Evolutionary conservation across 2,329 filamentous ascomycete species (phyloP).

Genomic region (Knufia fluminis): DNA sequence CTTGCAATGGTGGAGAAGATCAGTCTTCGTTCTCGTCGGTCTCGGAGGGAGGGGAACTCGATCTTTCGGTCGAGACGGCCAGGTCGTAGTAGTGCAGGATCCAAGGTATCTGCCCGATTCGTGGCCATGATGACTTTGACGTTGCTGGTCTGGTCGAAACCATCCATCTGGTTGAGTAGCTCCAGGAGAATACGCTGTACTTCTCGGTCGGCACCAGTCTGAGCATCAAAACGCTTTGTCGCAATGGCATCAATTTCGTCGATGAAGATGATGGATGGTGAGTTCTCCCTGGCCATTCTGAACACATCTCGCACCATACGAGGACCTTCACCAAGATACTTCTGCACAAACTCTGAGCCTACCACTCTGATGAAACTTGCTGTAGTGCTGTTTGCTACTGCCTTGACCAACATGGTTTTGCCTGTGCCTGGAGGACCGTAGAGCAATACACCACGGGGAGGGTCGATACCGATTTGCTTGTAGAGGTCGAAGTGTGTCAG

Average conservation of each 20-base stretch:
- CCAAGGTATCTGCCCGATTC: slow-evolving; percentile 93
- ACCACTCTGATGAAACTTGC: slow-evolving; percentile 98
- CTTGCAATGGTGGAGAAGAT: slow-evolving; percentile 96
- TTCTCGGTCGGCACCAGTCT: slow-evolving; percentile 94
- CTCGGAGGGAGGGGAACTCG: slow-evolving; percentile 90
- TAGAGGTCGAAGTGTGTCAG: slow-evolving; percentile 97
- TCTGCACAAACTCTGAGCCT: slow-evolving; percentile 96
- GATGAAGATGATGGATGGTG: slow-evolving; percentile 97
- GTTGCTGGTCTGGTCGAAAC: slow-evolving; percentile 97
- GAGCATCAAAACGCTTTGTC: slow-evolving; percentile 97
- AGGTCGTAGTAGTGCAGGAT: slow-evolving; percentile 86
- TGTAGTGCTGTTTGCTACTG: slow-evolving; percentile 94
- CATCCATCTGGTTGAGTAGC: slow-evolving; percentile 98
- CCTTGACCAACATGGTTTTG: slow-evolving; percentile 97
- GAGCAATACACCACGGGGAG: slow-evolving; percentile 86
- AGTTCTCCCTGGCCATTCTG: slow-evolving; percentile 97
- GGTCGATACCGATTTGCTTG: slow-evolving; percentile 98
- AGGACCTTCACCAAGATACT: slow-evolving; percentile 94
- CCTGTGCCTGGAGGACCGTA: slow-evolving; percentile 94
- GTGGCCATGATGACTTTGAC: slow-evolving; percentile 99
- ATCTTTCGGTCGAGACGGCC: slow-evolving; percentile 97
- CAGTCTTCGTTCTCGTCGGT: slow-evolving; percentile 85
- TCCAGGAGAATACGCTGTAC: slow-evolving; percentile 97
- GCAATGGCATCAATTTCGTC: slow-evolving; percentile 98
- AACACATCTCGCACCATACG: slow-evolving; percentile 99